Percentiles rank a stretch among this genome's conserved stretches.
Conservation (phyloP, 2,329 filamentous ascomycete species). For the Dothiorella sarmentorum region DNA sequence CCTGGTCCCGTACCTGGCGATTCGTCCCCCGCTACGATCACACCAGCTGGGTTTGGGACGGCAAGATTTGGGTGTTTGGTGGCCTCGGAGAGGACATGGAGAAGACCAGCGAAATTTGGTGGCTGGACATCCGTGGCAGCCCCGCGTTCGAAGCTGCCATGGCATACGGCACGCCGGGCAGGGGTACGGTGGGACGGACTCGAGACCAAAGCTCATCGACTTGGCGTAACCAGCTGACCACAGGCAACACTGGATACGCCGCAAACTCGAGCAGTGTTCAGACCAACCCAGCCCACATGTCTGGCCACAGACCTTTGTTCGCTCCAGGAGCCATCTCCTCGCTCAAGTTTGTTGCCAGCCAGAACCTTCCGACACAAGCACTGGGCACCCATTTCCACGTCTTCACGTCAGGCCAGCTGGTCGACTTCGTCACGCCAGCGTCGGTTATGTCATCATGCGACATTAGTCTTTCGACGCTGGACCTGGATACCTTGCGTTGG, state of each 20-base stretch:
- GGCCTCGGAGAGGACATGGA: slow-evolving; percentile 96
- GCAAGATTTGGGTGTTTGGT: slow-evolving; percentile 93
- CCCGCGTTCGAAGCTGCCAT: slow-evolving; percentile 76
- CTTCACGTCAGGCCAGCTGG: slow-evolving; percentile 85
- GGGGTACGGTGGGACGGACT: slow-evolving; percentile 1
- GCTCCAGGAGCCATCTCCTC: slow-evolving; percentile 88
- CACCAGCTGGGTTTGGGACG: slow-evolving; percentile 87
- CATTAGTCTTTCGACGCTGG: slow-evolving; percentile 85
- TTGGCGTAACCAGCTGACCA: slow-evolving; percentile 25
- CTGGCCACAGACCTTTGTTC: slow-evolving; percentile 47
- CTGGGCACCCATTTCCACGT: slow-evolving; percentile 94
- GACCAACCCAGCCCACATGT: slow-evolving; percentile 46
- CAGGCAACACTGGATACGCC: slow-evolving; percentile 58
- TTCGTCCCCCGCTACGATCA: slow-evolving; percentile 96
- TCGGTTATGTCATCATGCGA: slow-evolving; percentile 82
- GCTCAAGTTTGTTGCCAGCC: slow-evolving; percentile 83
- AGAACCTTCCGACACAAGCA: slow-evolving; percentile 81
- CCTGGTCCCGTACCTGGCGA: slow-evolving; percentile 93
- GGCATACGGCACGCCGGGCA: slow-evolving; percentile 44
- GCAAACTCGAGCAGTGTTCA: slow-evolving; percentile 66
- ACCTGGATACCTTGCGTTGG: slow-evolving; percentile 85
- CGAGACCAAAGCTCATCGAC: slow-evolving; percentile 38
- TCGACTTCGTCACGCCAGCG: slow-evolving; percentile 92
- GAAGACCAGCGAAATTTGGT: slow-evolving; percentile 93
- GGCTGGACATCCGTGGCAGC: slow-evolving; percentile 89